Base-by-base conservation (phyloP, 805 yeast genomes). In the Blastobotrys americana region DNA sequence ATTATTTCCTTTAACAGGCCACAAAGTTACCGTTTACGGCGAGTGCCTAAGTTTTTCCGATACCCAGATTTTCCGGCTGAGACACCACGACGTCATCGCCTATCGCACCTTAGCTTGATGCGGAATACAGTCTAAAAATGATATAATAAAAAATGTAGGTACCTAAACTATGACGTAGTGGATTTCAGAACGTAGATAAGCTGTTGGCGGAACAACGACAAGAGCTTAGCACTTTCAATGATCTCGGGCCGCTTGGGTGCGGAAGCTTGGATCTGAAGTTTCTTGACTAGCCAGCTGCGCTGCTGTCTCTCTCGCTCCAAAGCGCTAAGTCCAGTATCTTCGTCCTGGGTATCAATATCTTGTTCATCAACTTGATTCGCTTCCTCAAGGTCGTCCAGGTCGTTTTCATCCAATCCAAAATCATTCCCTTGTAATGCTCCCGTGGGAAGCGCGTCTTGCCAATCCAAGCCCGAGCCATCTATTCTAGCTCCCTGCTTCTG, bases 401-500 rank as follows among this genome's bases (percentile, higher is more conserved):
- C 80, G 38, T 70, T 68, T 22, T 72, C 77, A 16, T 69, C 66
- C 10, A 75, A 50, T 0, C 80, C 81, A 47, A 74, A 68, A 44
- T 74, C 76, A 3, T 65, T 60, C 8, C 69, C 63, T 8, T 67
- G 65, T 49, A 73, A 58, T 0, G 72, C 64, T 3, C 71, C 70
- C 5, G 66, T 57, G 1, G 69, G 62, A 41, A 71, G 65, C 6
- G 74, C 69, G n/a, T 66, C 58, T 6, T 65, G 61, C 76, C 77
- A 71, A 8, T 61, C 64, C 4, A 25, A 25, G 31, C 31, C 31
- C 8, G 31, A 8, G 31, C 31, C 31, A 25, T 25, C 31, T 13
- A 63, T 63, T 31, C 70, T 57, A 3, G 64, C 58, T 37, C 58
- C 55, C 9, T 60, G 57, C 3, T 57, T 53, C 25, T 35, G 47